Base-by-base conservation (phyloP, 805 yeast species). In the Lachancea kluyveri region DNA sequence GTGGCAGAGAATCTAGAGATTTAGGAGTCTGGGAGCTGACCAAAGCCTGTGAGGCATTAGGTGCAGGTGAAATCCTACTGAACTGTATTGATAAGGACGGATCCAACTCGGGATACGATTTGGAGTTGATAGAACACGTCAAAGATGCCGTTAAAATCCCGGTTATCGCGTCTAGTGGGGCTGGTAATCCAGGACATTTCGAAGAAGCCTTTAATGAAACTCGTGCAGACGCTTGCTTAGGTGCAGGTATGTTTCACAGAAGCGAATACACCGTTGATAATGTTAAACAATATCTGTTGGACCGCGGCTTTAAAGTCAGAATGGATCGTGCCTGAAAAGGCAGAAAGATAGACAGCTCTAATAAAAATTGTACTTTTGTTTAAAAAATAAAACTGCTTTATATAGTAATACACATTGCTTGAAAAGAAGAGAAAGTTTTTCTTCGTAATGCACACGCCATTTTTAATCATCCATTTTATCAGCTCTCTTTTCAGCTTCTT, bases 1-100 rank as follows among this genome's bases (percentile, higher is more conserved):
- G 99, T 36, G 99, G 99, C 5, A 79, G 99, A 48, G 94, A 86
- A 52, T 69, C 78, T 18, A 77, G 84, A 24, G 95, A 87, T 36
- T 57, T 92, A 19, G 98, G 97, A 19, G 99, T 95, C 0, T 73
- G 72, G 46, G 97, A 92, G 59, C 70, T 92, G 18, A 86, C 88
- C 23, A 67, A 65, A 38, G 96, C 96, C 1, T 85, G 94, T 50
- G 96, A 92, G 54, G 80, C 75, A 3, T 65, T 92, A 33, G 99
- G 99, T 13, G 97, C 97, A 1, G 99, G 99, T 30, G 99, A 92
- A 60, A 74, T 92, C 24, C 64, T 92, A 25, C 65, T 92, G 41
- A 92, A 92, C 58, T 90, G 97, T 54, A 92, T 92, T 40, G 98
- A 92, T 58, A 86, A 85, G 60, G 99, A 92, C 57, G 99, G 99